A percentile compares a stretch with the other conserved stretches of the same genome.
These are phyloP conservation scores for Amphicarpaea edgeworthii DNA, from an alignment of 306 rosid genomes.

Conservation along the genomic window DNA sequence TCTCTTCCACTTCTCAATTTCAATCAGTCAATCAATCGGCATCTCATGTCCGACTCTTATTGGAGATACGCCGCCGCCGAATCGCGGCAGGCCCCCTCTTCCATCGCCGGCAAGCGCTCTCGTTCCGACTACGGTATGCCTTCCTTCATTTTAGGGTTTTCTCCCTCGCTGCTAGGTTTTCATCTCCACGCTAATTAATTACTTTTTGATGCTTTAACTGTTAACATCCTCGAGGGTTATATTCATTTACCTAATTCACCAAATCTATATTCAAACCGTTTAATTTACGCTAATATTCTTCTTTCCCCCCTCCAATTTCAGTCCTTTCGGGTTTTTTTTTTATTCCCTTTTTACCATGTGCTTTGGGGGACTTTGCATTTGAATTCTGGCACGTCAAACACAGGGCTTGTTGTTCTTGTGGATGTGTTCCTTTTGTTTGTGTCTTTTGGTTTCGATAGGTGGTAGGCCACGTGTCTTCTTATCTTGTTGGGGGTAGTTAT, in stretches of 20 bases:
- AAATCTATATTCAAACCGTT: neutral
- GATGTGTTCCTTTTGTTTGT: neutral
- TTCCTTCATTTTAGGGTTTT: constrained; percentile 49
- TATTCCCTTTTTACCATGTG: neutral
- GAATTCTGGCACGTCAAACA: neutral
- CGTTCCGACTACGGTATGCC: constrained; percentile 81
- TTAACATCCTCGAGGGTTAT: no score
- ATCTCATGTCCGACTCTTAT: constrained; percentile 78
- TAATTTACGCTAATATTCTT: neutral
- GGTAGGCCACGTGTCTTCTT: no score
- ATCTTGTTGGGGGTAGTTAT: neutral
- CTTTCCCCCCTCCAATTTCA: neutral
- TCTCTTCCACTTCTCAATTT: neutral
- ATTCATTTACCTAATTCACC: neutral
- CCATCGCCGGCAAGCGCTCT: constrained; percentile 78
- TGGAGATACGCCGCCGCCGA: constrained; percentile 85
- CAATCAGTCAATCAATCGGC: neutral
- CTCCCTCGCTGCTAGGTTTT: constrained; percentile 34
- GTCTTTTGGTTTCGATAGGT: no score
- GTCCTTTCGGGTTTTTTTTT: neutral
- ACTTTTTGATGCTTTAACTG: neutral
- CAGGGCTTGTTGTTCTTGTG: neutral
- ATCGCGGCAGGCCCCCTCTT: constrained; percentile 63
- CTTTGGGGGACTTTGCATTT: neutral
- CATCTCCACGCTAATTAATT: no score